Evolutionary conservation across 805 yeast species (phyloP).

Genomic region (Tetrapisispora taiwanensis): DNA sequence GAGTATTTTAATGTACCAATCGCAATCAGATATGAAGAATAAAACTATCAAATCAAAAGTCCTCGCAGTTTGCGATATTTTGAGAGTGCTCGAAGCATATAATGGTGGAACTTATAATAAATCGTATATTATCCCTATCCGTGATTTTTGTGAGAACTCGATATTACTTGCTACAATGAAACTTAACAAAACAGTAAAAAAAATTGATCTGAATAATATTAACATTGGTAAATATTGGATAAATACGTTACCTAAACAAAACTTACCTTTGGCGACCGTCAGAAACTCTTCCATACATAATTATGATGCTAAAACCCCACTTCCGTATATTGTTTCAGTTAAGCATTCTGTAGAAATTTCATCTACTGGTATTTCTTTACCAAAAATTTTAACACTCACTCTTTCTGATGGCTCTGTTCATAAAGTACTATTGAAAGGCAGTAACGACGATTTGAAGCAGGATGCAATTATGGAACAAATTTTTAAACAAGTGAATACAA

Average conservation of each 20-base stretch:
- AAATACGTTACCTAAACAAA: conserved; percentile 32
- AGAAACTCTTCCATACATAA: conserved; percentile 35
- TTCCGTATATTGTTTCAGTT: conserved; percentile 41
- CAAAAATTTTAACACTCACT: conserved; percentile 57
- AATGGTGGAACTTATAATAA: conserved; percentile 20
- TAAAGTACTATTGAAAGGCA: conserved; percentile 65
- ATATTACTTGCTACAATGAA: conserved; percentile 43
- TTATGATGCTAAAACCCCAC: conserved; percentile 33
- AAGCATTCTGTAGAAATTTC: conserved; percentile 49
- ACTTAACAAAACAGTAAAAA: conserved; percentile 11
- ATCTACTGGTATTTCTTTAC: conserved; percentile 73
- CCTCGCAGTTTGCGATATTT: conserved; percentile 42
- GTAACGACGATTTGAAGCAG: conserved; percentile 86
- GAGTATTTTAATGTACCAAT: conserved; percentile 42
- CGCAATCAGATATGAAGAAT: conserved; percentile 29
- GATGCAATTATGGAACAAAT: conserved; percentile 98
- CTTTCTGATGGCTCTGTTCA: conserved; percentile 50
- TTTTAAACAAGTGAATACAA: conserved; percentile 70
- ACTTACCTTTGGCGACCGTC: conserved; percentile 61
- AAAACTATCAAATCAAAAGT: conserved; percentile 36
- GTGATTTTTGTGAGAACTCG: conserved; percentile 40
- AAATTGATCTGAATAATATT: conserved; percentile 26
- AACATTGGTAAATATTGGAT: conserved; percentile 51
- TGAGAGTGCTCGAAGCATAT: conserved; percentile 30
- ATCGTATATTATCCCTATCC: conserved; percentile 36